Evolutionary conservation across 345 rosid species (phyloP).

Genomic region (Carallia pectinifolia): DNA sequence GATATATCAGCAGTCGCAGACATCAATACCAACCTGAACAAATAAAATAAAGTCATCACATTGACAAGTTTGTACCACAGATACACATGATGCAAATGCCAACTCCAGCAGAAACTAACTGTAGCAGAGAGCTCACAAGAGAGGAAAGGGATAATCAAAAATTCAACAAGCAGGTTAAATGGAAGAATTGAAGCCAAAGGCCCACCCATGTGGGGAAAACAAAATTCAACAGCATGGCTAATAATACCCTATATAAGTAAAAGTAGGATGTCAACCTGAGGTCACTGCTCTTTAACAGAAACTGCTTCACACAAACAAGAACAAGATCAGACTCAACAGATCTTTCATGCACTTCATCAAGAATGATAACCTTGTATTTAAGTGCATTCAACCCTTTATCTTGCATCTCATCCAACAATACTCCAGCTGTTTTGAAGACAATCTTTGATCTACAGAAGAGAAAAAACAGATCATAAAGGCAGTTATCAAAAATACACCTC

Average conservation of each 20-base stretch:
- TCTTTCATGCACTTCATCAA: constrained; percentile 99
- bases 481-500: neutral
- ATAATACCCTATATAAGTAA: constrained; percentile 1
- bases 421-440: constrained; percentile 95
- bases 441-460: constrained; percentile 66
- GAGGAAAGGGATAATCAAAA: no score
- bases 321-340: constrained; percentile 92
- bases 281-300: constrained; percentile 64
- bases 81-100: neutral
- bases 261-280: constrained; percentile 52
- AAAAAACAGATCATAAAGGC: constrained; percentile 3
- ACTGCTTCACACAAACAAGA: constrained; percentile 87
- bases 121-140: no score
- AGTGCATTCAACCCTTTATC: constrained; percentile 84
- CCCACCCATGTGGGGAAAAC: neutral
- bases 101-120: neutral
- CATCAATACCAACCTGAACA: constrained; percentile 86
- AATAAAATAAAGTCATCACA: constrained; percentile 3
- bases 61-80: neutral
- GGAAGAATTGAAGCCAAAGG: neutral
- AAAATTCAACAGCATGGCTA: neutral
- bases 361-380: constrained; percentile 81
- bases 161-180: no score
- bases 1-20: constrained; percentile 94
- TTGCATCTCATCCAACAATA: constrained; percentile 83